A percentile compares a stretch with the other conserved stretches of the same genome.
phyloP scores from a whole-genome alignment of 2,329 filamentous ascomycete species.

The Dactylellina leptospora region DNA sequence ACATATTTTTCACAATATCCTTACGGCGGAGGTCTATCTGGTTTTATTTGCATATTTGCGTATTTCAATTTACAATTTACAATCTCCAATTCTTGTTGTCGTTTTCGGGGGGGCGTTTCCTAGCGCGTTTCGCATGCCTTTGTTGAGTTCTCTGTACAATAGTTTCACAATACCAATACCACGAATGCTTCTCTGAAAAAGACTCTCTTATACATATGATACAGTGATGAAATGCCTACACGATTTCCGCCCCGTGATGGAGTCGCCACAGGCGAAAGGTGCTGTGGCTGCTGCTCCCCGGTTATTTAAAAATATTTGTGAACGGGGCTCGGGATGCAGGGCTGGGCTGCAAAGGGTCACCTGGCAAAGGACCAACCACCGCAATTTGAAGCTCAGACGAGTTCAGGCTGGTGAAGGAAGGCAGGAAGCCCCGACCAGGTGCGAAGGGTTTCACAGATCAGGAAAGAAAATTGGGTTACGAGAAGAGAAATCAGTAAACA shows the following conservation, averaged over 20 bases:
- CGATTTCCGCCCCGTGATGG: not conserved
- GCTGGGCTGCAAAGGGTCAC: constrained; percentile 41
- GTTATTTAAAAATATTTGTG: not conserved
- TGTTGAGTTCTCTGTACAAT: constrained; percentile 23
- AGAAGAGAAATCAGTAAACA: not conserved
- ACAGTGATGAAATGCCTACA: not conserved
- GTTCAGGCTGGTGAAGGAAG: too few relatives aligned
- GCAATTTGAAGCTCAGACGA: constrained; percentile 37
- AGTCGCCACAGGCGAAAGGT: constrained; percentile 32
- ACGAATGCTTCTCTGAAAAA: too few relatives aligned
- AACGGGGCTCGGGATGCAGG: constrained; percentile 38
- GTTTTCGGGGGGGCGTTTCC: constrained; percentile 7
- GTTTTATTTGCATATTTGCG: not conserved
- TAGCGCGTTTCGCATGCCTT: not conserved
- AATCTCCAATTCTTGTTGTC: too few relatives aligned
- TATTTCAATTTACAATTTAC: not conserved
- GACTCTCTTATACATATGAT: constrained; percentile 14
- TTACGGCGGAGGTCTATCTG: not conserved
- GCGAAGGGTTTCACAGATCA: constrained; percentile 34
- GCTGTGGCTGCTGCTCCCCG: constrained; percentile 33
- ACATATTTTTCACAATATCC: not conserved
- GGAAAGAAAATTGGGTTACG: constrained; percentile 35
- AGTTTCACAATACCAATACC: too few relatives aligned
- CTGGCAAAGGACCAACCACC: constrained; percentile 44
- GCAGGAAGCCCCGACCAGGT: constrained; percentile 19